A percentile compares a stretch with the other conserved stretches of the same genome.
phyloP scores from a whole-genome alignment of 345 rosid genomes.

The Sapria himalayana region DNA sequence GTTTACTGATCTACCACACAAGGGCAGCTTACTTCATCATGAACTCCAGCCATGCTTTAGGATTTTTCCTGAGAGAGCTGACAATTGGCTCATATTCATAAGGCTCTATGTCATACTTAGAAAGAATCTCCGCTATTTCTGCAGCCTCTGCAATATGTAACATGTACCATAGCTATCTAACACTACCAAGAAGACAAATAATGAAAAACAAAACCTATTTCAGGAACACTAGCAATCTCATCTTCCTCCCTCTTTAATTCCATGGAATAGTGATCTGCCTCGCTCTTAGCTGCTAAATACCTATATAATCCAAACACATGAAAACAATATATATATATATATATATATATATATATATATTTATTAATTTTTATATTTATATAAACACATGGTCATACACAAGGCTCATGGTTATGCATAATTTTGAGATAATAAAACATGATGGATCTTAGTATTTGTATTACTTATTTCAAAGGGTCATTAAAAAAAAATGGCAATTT shows the following conservation, averaged over 20 bases:
- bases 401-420: no score
- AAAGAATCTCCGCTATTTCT: slow-evolving; percentile 15
- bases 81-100: slow-evolving; percentile 14
- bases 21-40: slow-evolving; percentile 21
- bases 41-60: slow-evolving; percentile 15
- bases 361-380: no score
- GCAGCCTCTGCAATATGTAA: slow-evolving; percentile 15
- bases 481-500: no score
- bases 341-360: no score
- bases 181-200: not conserved
- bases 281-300: slow-evolving; percentile 18
- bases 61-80: slow-evolving; percentile 13
- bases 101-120: slow-evolving; percentile 15
- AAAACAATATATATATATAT: no score
- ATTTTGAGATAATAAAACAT: no score
- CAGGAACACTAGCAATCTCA: slow-evolving; percentile 16
- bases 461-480: no score
- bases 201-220: slow-evolving; percentile 8
- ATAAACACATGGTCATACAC: no score
- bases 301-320: slow-evolving; percentile 5
- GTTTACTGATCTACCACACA: no score
- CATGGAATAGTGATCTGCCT: slow-evolving; percentile 15
- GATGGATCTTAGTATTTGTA: no score
- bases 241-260: slow-evolving; percentile 16
- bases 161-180: not conserved